Conservation (phyloP, 2,329 filamentous ascomycete genomes). For the Xylariales sp. region DNA sequence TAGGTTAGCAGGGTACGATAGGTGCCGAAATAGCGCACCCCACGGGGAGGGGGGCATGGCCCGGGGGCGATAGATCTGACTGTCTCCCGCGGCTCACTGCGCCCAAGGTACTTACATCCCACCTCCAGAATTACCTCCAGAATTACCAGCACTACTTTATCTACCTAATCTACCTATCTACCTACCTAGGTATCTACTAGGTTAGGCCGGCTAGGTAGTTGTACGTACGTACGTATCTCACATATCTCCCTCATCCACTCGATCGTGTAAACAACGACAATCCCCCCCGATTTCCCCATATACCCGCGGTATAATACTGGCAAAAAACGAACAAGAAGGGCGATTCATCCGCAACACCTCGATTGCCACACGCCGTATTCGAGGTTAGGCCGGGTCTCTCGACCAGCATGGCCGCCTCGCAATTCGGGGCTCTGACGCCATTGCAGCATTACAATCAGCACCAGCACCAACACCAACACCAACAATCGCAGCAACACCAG, state of each 20-base stretch:
- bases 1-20: no score
- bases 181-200: no score
- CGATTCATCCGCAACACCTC: neutral
- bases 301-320: neutral
- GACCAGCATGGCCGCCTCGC: conserved; percentile 41
- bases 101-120: no score
- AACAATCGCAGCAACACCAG: conserved; percentile 15
- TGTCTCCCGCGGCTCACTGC: no score
- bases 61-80: no score
- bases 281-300: neutral
- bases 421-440: conserved; percentile 40
- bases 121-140: no score
- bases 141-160: no score
- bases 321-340: neutral
- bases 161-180: no score
- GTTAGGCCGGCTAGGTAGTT: no score
- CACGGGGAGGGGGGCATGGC: no score
- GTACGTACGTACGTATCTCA: neutral
- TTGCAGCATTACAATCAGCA: conserved; percentile 42
- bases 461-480: neutral
- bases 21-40: no score
- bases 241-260: neutral
- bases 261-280: neutral
- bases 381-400: conserved; percentile 26
- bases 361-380: neutral